Conservation (phyloP, 2,329 filamentous ascomycete genomes). For the Neonectria coccinea region DNA sequence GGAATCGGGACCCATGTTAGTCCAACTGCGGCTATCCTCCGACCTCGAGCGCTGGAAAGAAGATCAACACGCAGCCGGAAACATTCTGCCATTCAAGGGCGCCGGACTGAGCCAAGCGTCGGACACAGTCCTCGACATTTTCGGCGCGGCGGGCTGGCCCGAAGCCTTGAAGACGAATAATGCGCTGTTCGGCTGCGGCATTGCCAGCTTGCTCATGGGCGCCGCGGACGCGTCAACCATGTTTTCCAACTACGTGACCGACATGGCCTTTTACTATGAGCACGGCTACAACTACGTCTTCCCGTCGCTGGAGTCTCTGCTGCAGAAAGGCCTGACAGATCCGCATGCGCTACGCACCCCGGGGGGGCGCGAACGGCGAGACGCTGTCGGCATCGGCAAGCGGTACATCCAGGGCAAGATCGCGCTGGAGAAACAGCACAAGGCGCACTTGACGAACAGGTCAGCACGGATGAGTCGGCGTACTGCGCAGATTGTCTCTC, state of each 20-base stretch:
- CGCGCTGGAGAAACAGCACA: conserved; percentile 38
- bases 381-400: conserved; percentile 37
- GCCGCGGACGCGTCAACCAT: conserved; percentile 38
- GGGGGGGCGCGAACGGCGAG: conserved; percentile 36
- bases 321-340: conserved; percentile 35
- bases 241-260: conserved; percentile 43
- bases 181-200: conserved; percentile 40
- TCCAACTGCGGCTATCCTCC: conserved; percentile 35
- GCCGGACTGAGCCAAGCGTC: conserved; percentile 35
- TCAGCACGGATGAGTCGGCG: conserved; percentile 36
- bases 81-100: conserved; percentile 38
- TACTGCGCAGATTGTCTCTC: conserved; percentile 39
- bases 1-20: conserved; percentile 25
- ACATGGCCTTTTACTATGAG: conserved; percentile 42
- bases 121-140: conserved; percentile 23
- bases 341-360: conserved; percentile 36
- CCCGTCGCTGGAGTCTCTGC: conserved; percentile 34
- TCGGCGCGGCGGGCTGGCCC: conserved; percentile 38
- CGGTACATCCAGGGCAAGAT: conserved; percentile 42
- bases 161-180: conserved; percentile 41
- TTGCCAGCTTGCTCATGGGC: conserved; percentile 41
- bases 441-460: conserved; percentile 30
- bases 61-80: conserved; percentile 36
- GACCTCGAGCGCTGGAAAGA: conserved; percentile 39
- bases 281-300: conserved; percentile 44